Percentiles rank a stretch among this genome's conserved stretches.
Conservation (phyloP, 2,329 filamentous ascomycete species). For the Fusarium nodosum region DNA sequence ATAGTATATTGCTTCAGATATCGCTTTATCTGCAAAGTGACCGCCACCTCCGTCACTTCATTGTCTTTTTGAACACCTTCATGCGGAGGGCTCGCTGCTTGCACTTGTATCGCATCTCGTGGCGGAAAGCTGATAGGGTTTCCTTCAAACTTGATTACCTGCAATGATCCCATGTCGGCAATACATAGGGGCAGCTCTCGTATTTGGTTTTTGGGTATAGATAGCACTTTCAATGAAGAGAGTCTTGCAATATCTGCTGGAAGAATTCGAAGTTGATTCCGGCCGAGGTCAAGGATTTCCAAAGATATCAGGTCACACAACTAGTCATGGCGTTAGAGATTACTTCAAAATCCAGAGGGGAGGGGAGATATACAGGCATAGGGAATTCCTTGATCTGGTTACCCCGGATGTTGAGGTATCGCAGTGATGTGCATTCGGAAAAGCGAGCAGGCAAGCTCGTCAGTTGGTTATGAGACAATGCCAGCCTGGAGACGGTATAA, state of each 20-base stretch:
- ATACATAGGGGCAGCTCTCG: slow-evolving; percentile 85
- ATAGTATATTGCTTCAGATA: slow-evolving; percentile 68
- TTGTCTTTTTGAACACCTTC: slow-evolving; percentile 68
- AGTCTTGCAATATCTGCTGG: slow-evolving; percentile 85
- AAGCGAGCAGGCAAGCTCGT: slow-evolving; percentile 78
- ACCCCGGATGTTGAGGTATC: slow-evolving; percentile 84
- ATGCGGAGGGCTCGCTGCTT: slow-evolving; percentile 67
- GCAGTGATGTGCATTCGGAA: slow-evolving; percentile 80
- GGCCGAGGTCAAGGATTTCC: slow-evolving; percentile 92
- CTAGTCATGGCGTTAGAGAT: slow-evolving; percentile 61
- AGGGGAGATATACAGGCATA: slow-evolving; percentile 60
- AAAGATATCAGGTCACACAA: slow-evolving; percentile 87
- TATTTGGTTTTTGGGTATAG: slow-evolving; percentile 88
- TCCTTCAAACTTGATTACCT: slow-evolving; percentile 89
- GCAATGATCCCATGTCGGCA: slow-evolving; percentile 89
- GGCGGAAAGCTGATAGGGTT: slow-evolving; percentile 88
- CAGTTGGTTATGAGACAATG: slow-evolving; percentile 84
- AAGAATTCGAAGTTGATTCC: slow-evolving; percentile 84
- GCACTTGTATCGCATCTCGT: slow-evolving; percentile 73
- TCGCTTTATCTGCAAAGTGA: slow-evolving; percentile 73
- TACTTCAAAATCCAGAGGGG: slow-evolving; percentile 21
- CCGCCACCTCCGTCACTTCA: slow-evolving; percentile 72
- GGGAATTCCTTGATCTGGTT: slow-evolving; percentile 78
- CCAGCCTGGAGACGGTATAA: slow-evolving; percentile 67
- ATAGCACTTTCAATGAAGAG: slow-evolving; percentile 88